Evolutionary conservation across 2,329 filamentous ascomycete species (phyloP).

Genomic region (Claviceps quebecensis): DNA sequence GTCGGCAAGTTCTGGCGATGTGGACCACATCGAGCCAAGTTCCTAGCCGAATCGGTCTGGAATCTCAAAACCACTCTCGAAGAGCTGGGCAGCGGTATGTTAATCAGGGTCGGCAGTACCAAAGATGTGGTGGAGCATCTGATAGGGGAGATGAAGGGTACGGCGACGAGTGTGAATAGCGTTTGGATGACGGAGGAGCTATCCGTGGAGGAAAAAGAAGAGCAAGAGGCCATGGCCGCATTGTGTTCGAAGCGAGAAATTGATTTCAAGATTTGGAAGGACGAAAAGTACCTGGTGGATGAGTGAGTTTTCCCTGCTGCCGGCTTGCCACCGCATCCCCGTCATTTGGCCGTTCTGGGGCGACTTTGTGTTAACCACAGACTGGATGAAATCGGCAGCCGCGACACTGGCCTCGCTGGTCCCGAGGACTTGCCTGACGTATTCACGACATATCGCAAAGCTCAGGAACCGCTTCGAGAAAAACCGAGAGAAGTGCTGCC

Average conservation of each 20-base stretch:
- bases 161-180: constrained; percentile 35
- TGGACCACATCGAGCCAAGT: constrained; percentile 57
- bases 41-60: constrained; percentile 60
- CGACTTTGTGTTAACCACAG: neutral
- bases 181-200: constrained; percentile 66
- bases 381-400: constrained; percentile 27
- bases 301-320: constrained; percentile 42
- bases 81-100: constrained; percentile 43
- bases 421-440: constrained; percentile 54
- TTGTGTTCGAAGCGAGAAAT: constrained; percentile 38
- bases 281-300: constrained; percentile 69
- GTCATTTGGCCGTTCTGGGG: neutral
- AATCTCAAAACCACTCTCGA: constrained; percentile 52
- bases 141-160: constrained; percentile 31
- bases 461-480: constrained; percentile 54
- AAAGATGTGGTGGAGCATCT: constrained; percentile 46
- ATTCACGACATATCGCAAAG: constrained; percentile 63
- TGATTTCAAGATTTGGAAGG: constrained; percentile 51
- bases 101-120: constrained; percentile 48
- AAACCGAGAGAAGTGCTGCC: constrained; percentile 46
- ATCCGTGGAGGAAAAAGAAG: constrained; percentile 51
- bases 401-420: constrained; percentile 46
- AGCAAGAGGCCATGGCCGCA: constrained; percentile 42
- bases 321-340: neutral
- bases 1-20: constrained; percentile 59